Base-by-base conservation (phyloP, 2,329 filamentous ascomycete species). In the Ophiostoma ulmi region DNA sequence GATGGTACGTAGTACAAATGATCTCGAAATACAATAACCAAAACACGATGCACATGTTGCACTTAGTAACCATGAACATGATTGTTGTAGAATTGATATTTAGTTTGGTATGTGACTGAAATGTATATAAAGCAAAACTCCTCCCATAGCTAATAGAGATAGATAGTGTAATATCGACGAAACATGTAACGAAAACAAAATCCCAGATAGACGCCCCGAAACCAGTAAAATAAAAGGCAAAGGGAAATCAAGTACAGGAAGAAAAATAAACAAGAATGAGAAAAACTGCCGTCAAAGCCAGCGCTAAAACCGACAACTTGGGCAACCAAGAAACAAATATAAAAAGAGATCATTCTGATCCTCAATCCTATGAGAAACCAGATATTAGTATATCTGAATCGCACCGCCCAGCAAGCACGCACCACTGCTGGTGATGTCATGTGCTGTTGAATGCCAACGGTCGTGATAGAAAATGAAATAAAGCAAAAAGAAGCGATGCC, bases 191-290 rank as follows among this genome's bases (percentile, higher is more conserved):
- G 2, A 26, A 20, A 39, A 58, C 20, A 55, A 17, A 17, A 65
- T 65, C 63, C 63, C 36, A 65, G 63, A 65, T 41, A 39, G 52
- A 69, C 52, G 67, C 67, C 67, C 67, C 48, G 61, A 61, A 63
- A 41, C 38, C 38, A 67, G 64, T 44, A 67, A 67, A 67, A 31
- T 5, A 44, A 67, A 38, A 67, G 52, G 17, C 48, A 41, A 63
- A 35, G 58, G n/a, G 22, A 44, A 69, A 22, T 38, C n/a, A 52
- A 22, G 58, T 20, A n/a, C 22, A 35, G 39, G 8, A 52, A 65
- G 17, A 36, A 14, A 26, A 31, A 31, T 7, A 22, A 69, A 35
- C 36, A 64, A 35, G 52, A 68, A 58, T 7, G n/a, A 58, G 39
- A n/a, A 14, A 1, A 68, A 13, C 8, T 26, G 26, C 26, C 65